These are phyloP conservation scores for Penicillium sp. DNA, from an alignment of 2,329 filamentous ascomycete species.

Conservation along the genomic window DNA sequence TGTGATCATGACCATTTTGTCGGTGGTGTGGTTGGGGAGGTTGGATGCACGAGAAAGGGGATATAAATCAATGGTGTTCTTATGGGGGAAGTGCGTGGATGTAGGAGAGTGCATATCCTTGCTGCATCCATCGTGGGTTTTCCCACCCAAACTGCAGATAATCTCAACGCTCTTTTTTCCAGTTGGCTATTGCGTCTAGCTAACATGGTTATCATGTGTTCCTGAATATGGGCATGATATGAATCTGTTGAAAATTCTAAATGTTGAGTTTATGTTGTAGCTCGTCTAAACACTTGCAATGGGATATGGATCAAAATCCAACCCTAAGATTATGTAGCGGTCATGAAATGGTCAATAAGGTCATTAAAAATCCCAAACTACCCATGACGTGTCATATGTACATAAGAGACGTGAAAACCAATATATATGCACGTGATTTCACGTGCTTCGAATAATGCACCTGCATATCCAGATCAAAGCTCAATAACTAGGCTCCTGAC, in stretches of 20 bases:
- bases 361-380: not conserved
- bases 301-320: not conserved
- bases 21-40: not conserved
- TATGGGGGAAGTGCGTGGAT: not conserved
- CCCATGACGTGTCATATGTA: slow-evolving; percentile 4
- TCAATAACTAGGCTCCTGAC: slow-evolving; percentile 7
- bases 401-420: not conserved
- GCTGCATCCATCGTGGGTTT: not conserved
- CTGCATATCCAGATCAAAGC: not conserved
- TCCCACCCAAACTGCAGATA: no score
- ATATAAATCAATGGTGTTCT: not conserved
- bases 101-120: not conserved
- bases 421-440: not conserved
- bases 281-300: not conserved
- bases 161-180: not conserved
- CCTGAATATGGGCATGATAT: not conserved
- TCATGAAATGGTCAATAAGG: not conserved
- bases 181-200: not conserved
- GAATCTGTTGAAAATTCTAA: no score
- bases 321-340: not conserved
- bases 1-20: slow-evolving; percentile 26
- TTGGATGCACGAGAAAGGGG: not conserved
- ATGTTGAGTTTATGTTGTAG: no score
- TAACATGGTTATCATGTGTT: not conserved
- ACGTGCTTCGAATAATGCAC: not conserved